Evolutionary conservation across 768 basidiomycete species (phyloP), one percentile per base, ranked within the genome.

Genomic region (Xerocomellus chrysenteron): DNA sequence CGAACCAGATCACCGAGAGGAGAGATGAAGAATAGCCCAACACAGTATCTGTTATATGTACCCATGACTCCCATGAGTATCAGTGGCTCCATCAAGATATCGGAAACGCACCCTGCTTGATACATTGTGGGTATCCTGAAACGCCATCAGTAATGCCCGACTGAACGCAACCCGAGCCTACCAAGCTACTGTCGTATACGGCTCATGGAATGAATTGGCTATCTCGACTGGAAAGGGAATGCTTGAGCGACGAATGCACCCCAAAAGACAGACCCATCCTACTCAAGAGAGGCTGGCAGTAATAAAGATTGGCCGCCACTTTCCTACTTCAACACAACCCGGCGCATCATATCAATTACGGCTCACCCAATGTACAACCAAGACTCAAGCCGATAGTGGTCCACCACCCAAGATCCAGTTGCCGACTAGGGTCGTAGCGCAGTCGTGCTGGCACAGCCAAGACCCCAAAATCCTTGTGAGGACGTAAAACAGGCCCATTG

Each of bases 251-350:
- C n/a, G 17, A 33, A 41, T 48, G 2, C 26, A 36, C 30, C 24
- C 47, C 14, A n/a, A 47, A 4, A 50, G 28, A 39, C 17, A 42
- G 14, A 39, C 14, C 1, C 11, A 61, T 73, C 79, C 65, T 65
- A 84, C 90, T 88, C 11, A 92, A 74, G 56, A 93, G 72, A 9
- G 91, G 91, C 71, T 91, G 89, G 58, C 85, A 88, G 57, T 92
- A 94, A 66, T 92, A 93, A 47, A 94, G 72, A 67, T 93, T 92
- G 28, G 84, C 80, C 30, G 83, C 83, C 45, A 61, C 72, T 72
- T 50, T 14, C 5, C 8, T 2, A 19, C 8, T 54, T 59, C 17
- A 64, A 24, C 10, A n/a, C 19, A 30, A 44, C 28, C 26, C 0
- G 5, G 2, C 1, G n/a, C 30, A 53, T 55, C 53, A 35, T 50